These are phyloP conservation scores for Apostasia ramifera DNA, from an alignment of 106 monocot species.

Conservation along the genomic window DNA sequence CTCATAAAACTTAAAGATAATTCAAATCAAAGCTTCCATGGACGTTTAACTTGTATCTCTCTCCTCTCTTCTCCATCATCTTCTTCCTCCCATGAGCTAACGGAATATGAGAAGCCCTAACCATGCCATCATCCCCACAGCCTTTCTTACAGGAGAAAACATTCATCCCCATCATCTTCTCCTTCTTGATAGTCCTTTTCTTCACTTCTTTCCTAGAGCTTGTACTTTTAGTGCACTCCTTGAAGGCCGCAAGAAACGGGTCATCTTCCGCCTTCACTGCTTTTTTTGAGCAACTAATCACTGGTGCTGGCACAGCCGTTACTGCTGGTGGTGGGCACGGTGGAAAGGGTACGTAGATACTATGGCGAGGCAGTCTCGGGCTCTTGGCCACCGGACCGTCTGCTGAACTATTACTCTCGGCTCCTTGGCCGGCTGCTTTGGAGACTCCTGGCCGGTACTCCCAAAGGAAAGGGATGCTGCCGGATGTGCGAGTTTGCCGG, in stretches of 20 bases:
- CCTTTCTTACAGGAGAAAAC: conserved; percentile 6
- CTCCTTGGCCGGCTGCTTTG: neutral
- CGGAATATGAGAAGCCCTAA: neutral
- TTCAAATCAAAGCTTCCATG: neutral
- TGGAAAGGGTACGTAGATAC: conserved; percentile 4
- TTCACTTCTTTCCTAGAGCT: neutral
- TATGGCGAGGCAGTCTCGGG: neutral
- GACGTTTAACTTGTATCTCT: neutral
- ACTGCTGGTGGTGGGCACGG: neutral
- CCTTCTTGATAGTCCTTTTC: neutral
- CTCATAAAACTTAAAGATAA: too few relatives aligned
- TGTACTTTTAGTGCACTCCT: conserved; percentile 4
- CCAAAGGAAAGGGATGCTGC: conserved; percentile 10
- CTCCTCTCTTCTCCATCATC: neutral
- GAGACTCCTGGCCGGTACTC: conserved; percentile 11
- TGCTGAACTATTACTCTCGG: neutral
- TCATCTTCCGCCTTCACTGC: conserved; percentile 1
- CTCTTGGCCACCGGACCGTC: neutral
- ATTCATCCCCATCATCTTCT: neutral
- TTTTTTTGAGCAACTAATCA: neutral
- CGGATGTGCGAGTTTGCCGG: neutral
- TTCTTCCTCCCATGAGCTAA: neutral
- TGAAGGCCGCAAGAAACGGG: conserved; percentile 9
- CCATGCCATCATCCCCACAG: conserved; percentile 3
- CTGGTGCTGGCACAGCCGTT: neutral